Evolutionary conservation across 2,329 filamentous ascomycete genomes (phyloP), one percentile per base, ranked within the genome.

Genomic region (Diatrype stigma): DNA sequence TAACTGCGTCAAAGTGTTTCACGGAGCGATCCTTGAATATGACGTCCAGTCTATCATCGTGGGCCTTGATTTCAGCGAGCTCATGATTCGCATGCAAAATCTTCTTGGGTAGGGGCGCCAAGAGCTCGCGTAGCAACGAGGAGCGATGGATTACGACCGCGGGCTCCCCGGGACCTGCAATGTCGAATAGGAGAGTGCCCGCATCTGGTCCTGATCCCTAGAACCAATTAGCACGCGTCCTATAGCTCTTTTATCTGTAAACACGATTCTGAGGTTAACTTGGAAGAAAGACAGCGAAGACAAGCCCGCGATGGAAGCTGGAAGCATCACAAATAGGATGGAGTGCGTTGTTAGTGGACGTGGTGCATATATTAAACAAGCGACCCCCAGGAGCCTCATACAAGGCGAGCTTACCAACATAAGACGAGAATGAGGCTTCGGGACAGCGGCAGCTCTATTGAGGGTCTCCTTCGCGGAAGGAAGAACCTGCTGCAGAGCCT

Each of bases 161-260:
- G 2, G 42, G 10, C 12, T 51, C 34, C 2, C 21, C 45, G 14
- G 30, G 19, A 23, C 16, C 17, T 5, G 16, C 47, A 16, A 45
- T 2, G 17, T 54, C 52, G 21, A 46, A n/a, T 17, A 52, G 17
- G 0, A 54, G 11, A 2, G 44, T 17, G 7, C 44, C 47, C 2
- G 52, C 32, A 8, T 52, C 32, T 16, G 49, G 47, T 7, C 52
- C 52, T 7, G 50, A 52, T 6, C 47, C 50, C 52, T n/a, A n/a
- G n/a, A n/a, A n/a, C n/a, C n/a, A n/a, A n/a, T n/a, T n/a, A n/a
- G n/a, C n/a, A n/a, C n/a, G n/a, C n/a, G n/a, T n/a, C n/a, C n/a
- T n/a, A n/a, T n/a, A n/a, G n/a, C n/a, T n/a, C n/a, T n/a, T n/a
- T n/a, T n/a, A n/a, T n/a, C n/a, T n/a, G n/a, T n/a, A n/a, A n/a